A percentile compares a stretch with the other conserved stretches of the same genome.
These are phyloP conservation scores for Marchantia polymorpha DNA, from an alignment of 225 moss, liverwort and hornwort species.

Conservation along the genomic window DNA sequence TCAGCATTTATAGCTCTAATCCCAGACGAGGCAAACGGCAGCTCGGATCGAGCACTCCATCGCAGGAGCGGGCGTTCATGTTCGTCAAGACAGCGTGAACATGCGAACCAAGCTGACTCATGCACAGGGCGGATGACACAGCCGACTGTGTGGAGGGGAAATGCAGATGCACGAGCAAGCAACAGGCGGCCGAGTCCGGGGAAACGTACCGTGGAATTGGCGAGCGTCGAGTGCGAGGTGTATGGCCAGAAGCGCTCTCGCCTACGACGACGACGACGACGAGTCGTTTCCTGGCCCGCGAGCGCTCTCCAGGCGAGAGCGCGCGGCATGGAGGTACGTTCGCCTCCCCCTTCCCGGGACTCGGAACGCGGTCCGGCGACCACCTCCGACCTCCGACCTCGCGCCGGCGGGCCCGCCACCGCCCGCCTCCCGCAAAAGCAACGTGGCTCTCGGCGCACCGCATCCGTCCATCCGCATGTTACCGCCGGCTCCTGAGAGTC, in stretches of 20 bases:
- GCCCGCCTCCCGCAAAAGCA: neutral
- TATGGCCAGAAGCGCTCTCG: constrained; percentile 9
- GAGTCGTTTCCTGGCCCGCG: neutral
- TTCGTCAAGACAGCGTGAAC: neutral
- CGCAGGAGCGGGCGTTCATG: too few species aligned
- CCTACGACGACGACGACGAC: neutral
- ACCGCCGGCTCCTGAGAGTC: neutral
- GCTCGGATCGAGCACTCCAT: neutral
- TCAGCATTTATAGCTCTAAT: neutral
- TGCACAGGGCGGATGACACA: neutral
- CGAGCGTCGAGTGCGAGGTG: too few species aligned
- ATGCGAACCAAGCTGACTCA: constrained; percentile 4
- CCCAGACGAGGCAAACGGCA: neutral
- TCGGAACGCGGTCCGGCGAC: neutral
- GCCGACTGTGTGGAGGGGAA: constrained; percentile 11
- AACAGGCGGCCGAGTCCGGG: neutral
- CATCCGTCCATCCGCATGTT: neutral
- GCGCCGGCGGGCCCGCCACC: neutral
- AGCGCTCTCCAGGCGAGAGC: too few species aligned
- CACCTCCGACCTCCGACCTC: neutral
- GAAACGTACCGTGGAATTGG: constrained; percentile 6
- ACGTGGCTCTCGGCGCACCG: constrained; percentile 8
- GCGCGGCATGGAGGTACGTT: neutral
- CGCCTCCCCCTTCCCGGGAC: neutral
- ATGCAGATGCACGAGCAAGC: neutral